Evolutionary conservation across 176 grass and related monocot genomes (phyloP).

Genomic region (Ensete ventricosum): DNA sequence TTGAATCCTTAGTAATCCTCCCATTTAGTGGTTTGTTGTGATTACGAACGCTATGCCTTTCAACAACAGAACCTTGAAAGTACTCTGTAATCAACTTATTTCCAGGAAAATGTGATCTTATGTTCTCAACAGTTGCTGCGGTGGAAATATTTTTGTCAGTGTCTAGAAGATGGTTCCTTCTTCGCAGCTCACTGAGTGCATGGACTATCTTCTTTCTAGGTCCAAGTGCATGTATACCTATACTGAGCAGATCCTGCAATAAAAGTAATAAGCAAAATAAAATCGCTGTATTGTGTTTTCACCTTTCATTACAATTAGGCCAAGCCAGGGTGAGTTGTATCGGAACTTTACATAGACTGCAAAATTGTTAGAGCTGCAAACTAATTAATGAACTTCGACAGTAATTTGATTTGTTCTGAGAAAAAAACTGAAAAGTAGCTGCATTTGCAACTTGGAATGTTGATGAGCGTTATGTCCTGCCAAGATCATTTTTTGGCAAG

Average conservation of each 20-base stretch:
- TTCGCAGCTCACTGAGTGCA: slow-evolving; percentile 51
- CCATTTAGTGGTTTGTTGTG: slow-evolving; percentile 27
- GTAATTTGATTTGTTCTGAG: not conserved
- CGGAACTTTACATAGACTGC: not conserved
- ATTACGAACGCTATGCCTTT: slow-evolving; percentile 25
- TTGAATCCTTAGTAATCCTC: slow-evolving; percentile 29
- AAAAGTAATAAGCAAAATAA: slow-evolving; percentile 7
- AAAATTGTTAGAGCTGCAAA: not conserved
- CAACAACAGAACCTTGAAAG: slow-evolving; percentile 45
- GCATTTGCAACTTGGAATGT: too few relatives aligned
- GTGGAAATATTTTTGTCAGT: slow-evolving; percentile 24
- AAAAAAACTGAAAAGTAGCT: not conserved
- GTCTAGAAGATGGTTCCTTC: slow-evolving; percentile 41
- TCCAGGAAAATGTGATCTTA: slow-evolving; percentile 37
- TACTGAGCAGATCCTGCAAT: slow-evolving; percentile 74
- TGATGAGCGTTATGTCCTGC: too few relatives aligned
- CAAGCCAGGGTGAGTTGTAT: not conserved
- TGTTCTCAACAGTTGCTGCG: slow-evolving; percentile 34
- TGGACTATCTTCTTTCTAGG: slow-evolving; percentile 75
- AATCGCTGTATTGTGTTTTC: not conserved
- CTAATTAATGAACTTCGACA: not conserved
- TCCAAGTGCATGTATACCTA: slow-evolving; percentile 76
- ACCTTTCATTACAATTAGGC: not conserved
- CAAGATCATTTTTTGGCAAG: not conserved
- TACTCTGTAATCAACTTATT: slow-evolving; percentile 93